A percentile compares a stretch with the other conserved stretches of the same genome.
phyloP scores from a whole-genome alignment of 73 alveolate species.

The Tetrahymena thermophila region DNA sequence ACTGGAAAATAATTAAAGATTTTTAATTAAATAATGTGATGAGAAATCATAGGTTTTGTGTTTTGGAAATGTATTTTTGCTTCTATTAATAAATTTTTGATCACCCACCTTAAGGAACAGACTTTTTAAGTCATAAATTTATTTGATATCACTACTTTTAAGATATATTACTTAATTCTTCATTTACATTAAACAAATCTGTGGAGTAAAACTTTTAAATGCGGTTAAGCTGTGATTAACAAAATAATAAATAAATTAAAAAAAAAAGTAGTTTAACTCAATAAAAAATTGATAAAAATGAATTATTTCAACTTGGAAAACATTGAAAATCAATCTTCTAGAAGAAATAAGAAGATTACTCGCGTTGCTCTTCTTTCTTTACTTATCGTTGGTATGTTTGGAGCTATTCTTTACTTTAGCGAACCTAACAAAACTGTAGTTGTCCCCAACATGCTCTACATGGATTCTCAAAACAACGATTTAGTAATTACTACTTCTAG shows the following conservation, averaged over 20 bases:
- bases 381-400: not conserved
- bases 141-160: no score
- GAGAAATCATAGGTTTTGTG: not conserved
- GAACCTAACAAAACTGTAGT: not conserved
- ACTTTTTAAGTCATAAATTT: no score
- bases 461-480: not conserved
- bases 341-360: not conserved
- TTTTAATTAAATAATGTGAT: not conserved
- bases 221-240: not conserved
- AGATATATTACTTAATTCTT: no score
- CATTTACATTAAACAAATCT: not conserved
- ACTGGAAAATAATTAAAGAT: not conserved
- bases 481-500: not conserved
- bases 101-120: no score
- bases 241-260: not conserved
- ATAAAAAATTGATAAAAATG: not conserved
- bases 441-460: not conserved
- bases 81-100: no score
- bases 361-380: not conserved
- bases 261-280: not conserved
- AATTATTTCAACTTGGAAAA: not conserved
- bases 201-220: not conserved
- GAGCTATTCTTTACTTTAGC: not conserved
- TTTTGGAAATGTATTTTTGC: no score
- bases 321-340: not conserved